Evolutionary conservation across 805 yeast genomes (phyloP), one percentile per base, ranked within the genome.

Genomic region (Nakazawaea anatomiae): DNA sequence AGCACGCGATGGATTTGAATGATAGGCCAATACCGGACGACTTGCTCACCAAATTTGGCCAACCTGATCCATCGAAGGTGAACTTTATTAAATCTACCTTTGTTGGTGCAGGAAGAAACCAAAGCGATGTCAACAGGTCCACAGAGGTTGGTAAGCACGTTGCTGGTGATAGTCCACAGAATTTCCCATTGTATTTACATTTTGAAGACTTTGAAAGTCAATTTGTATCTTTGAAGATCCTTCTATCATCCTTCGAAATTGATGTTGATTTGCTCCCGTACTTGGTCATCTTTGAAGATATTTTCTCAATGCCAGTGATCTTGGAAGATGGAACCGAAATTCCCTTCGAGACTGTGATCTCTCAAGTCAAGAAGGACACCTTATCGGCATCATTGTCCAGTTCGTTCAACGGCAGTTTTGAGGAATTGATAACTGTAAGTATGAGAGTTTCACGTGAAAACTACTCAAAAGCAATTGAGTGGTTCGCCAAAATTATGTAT

Each of bases 131-230:
- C 8, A 64, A 66, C 41, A 67, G 67, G 31, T 18, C 54, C 1
- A 57, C 70, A 32, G 57, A 57, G 38, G 50, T 57, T 6, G 60
- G 60, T 28, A 47, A 58, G 43, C 48, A 57, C 12, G 53, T 55
- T 41, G 47, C 54, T 7, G 30, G 47, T 6, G 71, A 67, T 52
- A 58, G 62, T 1, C 82, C 85, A 31, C 48, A 57, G 1, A 71
- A 75, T 47, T 74, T 85, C 54, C 89, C 91, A 4, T 65, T 91
- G 39, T 83, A 81, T 54, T 63, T 91, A 47, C 94, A 89, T 61
- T 76, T 87, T 58, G 97, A 94, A 65, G 80, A 85, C 55, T 85
- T 80, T 61, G 77, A 83, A 50, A 87, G 97, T 1, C 83, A 87
- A 59, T 94, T 92, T 62, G 79, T 88, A 36, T 80, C 86, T 11